phyloP scores from a whole-genome alignment of 192 early-diverging fungal genomes.

The Spizellomyces sp. region DNA sequence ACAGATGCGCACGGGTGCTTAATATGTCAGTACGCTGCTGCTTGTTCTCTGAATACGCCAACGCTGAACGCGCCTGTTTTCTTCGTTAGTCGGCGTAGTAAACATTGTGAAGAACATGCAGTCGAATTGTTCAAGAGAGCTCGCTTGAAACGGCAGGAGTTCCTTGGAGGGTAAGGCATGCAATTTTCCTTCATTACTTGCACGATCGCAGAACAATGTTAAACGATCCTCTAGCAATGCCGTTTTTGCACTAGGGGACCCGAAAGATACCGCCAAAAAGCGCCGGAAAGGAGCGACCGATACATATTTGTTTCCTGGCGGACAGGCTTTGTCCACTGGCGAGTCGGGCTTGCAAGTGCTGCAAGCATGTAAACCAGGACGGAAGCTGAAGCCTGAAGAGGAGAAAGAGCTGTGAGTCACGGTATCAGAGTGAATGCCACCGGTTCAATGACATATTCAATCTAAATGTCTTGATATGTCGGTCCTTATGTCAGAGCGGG shows the following conservation, averaged over 20 bases:
- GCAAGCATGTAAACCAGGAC: slow-evolving; percentile 9
- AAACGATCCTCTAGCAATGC: too few relatives aligned
- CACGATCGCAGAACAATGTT: too few relatives aligned
- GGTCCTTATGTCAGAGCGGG: slow-evolving; percentile 4
- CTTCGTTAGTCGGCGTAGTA: not conserved
- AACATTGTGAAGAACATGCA: slow-evolving; percentile 25
- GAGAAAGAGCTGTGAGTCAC: slow-evolving; percentile 18
- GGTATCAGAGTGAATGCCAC: too few relatives aligned
- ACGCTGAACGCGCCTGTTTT: not conserved
- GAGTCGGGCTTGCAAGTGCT: slow-evolving; percentile 7
- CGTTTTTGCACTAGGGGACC: slow-evolving; percentile 1
- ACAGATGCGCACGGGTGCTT: too few relatives aligned
- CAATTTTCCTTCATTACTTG: too few relatives aligned
- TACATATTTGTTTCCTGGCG: slow-evolving; percentile 12
- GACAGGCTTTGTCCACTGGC: slow-evolving; percentile 22
- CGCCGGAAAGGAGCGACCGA: slow-evolving; percentile 1
- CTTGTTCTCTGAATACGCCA: too few relatives aligned
- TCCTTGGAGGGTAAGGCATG: slow-evolving; percentile 18
- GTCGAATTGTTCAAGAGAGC: slow-evolving; percentile 20
- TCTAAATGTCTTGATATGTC: not conserved
- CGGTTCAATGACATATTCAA: too few relatives aligned
- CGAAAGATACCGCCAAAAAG: not conserved
- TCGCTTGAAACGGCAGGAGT: slow-evolving; percentile 21
- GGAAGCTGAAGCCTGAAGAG: slow-evolving; percentile 15
- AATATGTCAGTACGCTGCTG: too few relatives aligned